Conservation (phyloP, 2,329 filamentous ascomycete species). For the Lithohypha guttulata region DNA sequence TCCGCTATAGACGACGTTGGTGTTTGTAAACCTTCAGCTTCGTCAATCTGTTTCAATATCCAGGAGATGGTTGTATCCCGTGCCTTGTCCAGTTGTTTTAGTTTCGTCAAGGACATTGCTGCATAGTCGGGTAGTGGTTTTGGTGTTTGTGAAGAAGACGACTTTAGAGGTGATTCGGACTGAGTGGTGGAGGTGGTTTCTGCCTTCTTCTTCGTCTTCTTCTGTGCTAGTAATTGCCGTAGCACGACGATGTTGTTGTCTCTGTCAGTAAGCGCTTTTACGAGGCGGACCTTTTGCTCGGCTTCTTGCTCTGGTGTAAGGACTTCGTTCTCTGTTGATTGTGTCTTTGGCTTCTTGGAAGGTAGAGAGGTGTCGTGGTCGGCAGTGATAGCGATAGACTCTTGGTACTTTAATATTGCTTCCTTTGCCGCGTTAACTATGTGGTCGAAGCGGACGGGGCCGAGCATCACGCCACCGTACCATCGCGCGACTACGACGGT, state of each 20-base stretch:
- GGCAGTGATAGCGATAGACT: conserved; percentile 26
- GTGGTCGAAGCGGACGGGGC: conserved; percentile 42
- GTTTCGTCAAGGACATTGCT: conserved; percentile 26
- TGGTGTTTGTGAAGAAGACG: conserved; percentile 21
- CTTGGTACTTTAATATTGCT: conserved; percentile 33
- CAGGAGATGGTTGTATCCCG: conserved; percentile 44
- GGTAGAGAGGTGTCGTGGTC: conserved; percentile 9
- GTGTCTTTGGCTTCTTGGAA: conserved; percentile 1
- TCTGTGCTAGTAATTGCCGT: conserved; percentile 33
- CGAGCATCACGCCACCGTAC: conserved; percentile 45
- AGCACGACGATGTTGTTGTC: conserved; percentile 40
- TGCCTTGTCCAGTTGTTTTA: conserved; percentile 41
- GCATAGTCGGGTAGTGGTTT: conserved; percentile 28
- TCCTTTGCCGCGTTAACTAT: conserved; percentile 41
- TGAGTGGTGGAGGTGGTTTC: conserved; percentile 2
- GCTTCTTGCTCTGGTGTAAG: conserved; percentile 23
- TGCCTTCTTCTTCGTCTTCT: no score
- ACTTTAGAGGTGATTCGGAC: not conserved
- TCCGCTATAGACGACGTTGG: no score
- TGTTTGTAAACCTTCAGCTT: conserved; percentile 30
- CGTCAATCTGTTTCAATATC: conserved; percentile 43
- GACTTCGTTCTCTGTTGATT: not conserved
- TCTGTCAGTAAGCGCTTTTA: conserved; percentile 34
- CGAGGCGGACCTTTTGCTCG: conserved; percentile 27
- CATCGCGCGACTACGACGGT: conserved; percentile 43